Percentiles rank a stretch among this genome's conserved stretches.
phyloP scores from a whole-genome alignment of 1,139 yeast species.

The Geotrichum phurueaensis region DNA sequence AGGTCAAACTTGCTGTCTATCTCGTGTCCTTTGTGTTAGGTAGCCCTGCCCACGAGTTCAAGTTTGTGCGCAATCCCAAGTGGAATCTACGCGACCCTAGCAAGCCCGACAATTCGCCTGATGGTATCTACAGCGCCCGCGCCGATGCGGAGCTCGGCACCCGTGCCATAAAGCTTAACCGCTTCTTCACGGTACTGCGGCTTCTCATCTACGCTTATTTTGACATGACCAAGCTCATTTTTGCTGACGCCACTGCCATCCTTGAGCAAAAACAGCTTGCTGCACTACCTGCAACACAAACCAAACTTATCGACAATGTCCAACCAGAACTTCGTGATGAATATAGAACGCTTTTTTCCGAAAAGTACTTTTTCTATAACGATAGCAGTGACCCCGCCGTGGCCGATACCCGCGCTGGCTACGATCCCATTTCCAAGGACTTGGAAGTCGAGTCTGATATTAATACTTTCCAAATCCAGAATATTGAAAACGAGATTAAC shows the following conservation, averaged over 20 bases:
- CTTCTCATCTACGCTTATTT: constrained; percentile 20
- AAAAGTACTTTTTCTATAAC: neutral
- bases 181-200: constrained; percentile 12
- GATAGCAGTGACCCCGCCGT: constrained; percentile 3
- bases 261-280: constrained; percentile 7
- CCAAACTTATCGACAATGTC: neutral
- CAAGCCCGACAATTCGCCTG: constrained; percentile 14
- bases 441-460: neutral
- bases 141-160: neutral
- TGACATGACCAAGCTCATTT: constrained; percentile 22
- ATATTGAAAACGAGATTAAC: neutral
- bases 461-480: constrained; percentile 3
- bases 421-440: constrained; percentile 1
- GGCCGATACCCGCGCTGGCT: constrained; percentile 4
- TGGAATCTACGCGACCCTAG: constrained; percentile 8
- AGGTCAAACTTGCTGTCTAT: neutral
- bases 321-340: neutral
- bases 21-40: neutral
- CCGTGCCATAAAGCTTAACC: neutral
- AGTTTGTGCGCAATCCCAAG: neutral
- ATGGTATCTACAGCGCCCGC: neutral
- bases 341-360: neutral
- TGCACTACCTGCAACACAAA: neutral
- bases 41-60: neutral
- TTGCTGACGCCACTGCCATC: constrained; percentile 23